Base-by-base conservation (phyloP, 2,329 filamentous ascomycete species). In the Bertia moriformis region DNA sequence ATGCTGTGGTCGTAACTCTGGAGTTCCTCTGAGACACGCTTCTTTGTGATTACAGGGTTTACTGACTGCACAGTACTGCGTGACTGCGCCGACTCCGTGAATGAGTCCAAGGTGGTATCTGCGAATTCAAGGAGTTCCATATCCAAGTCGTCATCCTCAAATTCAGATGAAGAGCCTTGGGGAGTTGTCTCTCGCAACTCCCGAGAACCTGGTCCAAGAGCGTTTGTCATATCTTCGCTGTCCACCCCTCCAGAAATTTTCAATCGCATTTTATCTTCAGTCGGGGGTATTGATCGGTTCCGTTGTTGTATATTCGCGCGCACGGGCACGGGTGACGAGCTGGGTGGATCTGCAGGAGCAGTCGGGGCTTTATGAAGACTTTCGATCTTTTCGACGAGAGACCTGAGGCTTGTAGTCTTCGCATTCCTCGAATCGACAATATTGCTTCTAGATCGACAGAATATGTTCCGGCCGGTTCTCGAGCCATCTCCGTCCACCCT, bases 91-190 rank as follows among this genome's bases (percentile, higher is more conserved):
- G 32, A n/a, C 24, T 29, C 32, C 10, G 17, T 7, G 15, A 35
- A 35, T 18, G 32, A 15, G 17, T 35, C 32, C 15, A 10, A 7
- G 15, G 32, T 7, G 10, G 32, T 15, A 13, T 35, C 32, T 7
- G 32, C 32, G 7, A 35, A 17, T 7, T 35, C 32, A 7, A 35
- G 10, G 15, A 35, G 15, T 7, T 35, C 32, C 15, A 10, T 7
- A 35, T 35, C 32, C 32, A 35, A 35, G 15, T 35, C 32, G 15
- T 35, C 32, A 18, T 35, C 32, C 7, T 15, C 32, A 18, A 35
- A 35, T 14, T 35, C 32, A 35, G 32, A 35, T 7, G 32, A 35
- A 10, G 32, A 35, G 24, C 10, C 24, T 29, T n/a, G n/a, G n/a
- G n/a, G n/a, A n/a, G n/a, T n/a, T n/a, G n/a, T n/a, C 22, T 27